phyloP scores from a whole-genome alignment of 192 early-diverging fungal species.

The Geranomyces michiganensis region DNA sequence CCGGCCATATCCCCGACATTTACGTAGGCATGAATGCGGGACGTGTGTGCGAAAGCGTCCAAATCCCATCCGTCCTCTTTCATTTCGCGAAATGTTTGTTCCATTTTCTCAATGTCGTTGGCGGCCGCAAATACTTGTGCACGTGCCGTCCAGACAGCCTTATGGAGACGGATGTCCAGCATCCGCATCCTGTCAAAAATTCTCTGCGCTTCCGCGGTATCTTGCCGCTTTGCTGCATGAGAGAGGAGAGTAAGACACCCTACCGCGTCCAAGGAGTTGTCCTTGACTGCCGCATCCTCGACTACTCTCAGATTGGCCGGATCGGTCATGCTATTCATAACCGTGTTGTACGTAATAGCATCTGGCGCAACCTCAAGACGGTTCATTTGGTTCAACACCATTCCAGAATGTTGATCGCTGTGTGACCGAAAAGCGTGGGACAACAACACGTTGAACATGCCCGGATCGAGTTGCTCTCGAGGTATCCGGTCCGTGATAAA shows the following conservation, averaged over 20 bases:
- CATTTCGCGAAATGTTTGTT: not conserved
- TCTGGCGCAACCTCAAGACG: not conserved
- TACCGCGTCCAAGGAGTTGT: not conserved
- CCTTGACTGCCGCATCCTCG: not conserved
- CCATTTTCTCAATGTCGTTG: conserved; percentile 6
- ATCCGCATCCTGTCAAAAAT: not conserved
- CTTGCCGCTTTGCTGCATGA: conserved; percentile 1
- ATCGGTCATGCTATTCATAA: not conserved
- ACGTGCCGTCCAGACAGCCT: not conserved
- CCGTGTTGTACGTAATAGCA: not conserved
- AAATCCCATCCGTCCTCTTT: conserved; percentile 11
- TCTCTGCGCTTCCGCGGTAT: not conserved
- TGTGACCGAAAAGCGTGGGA: not conserved
- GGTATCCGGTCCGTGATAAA: not conserved
- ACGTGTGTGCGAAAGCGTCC: conserved; percentile 13
- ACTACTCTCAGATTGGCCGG: not conserved
- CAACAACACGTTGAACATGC: conserved; percentile 7
- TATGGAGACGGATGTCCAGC: conserved; percentile 3
- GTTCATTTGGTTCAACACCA: not conserved
- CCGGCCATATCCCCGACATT: conserved; percentile 1
- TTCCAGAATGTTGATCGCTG: not conserved
- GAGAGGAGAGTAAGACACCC: not conserved
- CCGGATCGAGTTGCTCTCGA: not conserved
- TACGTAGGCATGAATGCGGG: conserved; percentile 2
- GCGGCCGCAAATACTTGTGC: not conserved